These are phyloP conservation scores for Solanum hybrid DNA, from an alignment of 305 asterid species.

Conservation along the genomic window DNA sequence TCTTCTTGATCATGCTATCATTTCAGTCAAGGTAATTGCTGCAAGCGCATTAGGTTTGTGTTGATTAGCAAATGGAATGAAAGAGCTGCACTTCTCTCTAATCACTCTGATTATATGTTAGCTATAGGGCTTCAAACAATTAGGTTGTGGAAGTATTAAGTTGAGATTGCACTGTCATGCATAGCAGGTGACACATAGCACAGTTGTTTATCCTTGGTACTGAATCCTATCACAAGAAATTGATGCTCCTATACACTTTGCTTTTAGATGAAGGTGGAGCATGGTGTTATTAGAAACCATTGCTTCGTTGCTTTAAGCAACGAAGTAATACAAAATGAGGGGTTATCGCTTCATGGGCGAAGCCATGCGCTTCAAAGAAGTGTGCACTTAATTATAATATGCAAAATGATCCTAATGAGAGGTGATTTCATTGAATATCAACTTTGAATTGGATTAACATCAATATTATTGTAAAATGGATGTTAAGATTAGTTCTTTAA, in stretches of 20 bases:
- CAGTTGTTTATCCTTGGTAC: neutral
- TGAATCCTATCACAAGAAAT: neutral
- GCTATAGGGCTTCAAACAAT: neutral
- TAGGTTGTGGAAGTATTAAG: neutral
- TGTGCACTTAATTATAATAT: neutral
- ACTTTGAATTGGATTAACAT: neutral
- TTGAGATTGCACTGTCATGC: neutral
- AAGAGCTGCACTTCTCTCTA: neutral
- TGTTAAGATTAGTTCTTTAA: neutral
- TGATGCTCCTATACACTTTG: neutral
- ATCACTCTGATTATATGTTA: neutral
- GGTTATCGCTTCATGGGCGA: neutral
- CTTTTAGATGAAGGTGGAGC: neutral
- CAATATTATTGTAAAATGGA: neutral
- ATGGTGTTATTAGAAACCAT: neutral
- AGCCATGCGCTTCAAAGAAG: neutral
- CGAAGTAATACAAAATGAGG: neutral
- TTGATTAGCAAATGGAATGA: neutral
- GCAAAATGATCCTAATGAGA: neutral
- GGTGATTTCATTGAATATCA: neutral
- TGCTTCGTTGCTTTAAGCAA: neutral
- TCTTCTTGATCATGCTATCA: slow-evolving; percentile 91
- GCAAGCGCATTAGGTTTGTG: neutral
- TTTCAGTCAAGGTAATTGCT: slow-evolving; percentile 71
- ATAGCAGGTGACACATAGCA: neutral